Evolutionary conservation across 352 stramenopile genomes (phyloP), one percentile per base, ranked within the genome.

Genomic region (Phytophthora cactorum): DNA sequence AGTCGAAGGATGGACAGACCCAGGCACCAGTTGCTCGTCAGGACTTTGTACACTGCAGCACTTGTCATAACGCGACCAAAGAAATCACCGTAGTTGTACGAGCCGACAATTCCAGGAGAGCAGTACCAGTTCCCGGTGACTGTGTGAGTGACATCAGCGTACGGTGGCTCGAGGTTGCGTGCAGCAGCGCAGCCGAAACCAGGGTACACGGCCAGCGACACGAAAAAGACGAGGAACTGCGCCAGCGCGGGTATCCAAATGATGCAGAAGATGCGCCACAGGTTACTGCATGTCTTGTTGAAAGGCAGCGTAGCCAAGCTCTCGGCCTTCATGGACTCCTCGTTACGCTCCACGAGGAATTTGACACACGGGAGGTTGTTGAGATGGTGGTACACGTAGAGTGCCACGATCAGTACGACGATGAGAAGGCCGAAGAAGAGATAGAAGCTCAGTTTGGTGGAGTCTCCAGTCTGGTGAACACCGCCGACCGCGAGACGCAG

Each of bases 21-120:
- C 2, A 89, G 63, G 27, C 70, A 84, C 15, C 73, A 69, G 39
- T 83, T 68, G 64, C 83, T 81, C 17, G 65, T 86, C 38, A 90
- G 85, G 17, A 85, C 38, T 50, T 82, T 86, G 68, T 84, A 89
- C 28, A 83, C 74, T 7, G 73, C 65, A 29, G 76, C 79, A 5
- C 70, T 72, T 34, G 64, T 88, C 45, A 88, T 45, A 17, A 90
- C 51, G 29, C 81, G 78, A 4, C 78, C 84, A 44, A 89, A 68
- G 52, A 85, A 86, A 60, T 90, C 81, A 6, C 81, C 81, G 70
- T 82, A 87, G 79, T 88, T 88, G 77, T 86, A n/a, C n/a, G n/a
- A n/a, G n/a, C n/a, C 83, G 14, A 89, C 79, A 29, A 89, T 82
- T 14, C 81, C 83, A 0, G 81, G 79, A 4, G 75, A 59, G 49